Evolutionary conservation across 2,329 filamentous ascomycete genomes (phyloP).

Genomic region (Botrytis sinoallii): DNA sequence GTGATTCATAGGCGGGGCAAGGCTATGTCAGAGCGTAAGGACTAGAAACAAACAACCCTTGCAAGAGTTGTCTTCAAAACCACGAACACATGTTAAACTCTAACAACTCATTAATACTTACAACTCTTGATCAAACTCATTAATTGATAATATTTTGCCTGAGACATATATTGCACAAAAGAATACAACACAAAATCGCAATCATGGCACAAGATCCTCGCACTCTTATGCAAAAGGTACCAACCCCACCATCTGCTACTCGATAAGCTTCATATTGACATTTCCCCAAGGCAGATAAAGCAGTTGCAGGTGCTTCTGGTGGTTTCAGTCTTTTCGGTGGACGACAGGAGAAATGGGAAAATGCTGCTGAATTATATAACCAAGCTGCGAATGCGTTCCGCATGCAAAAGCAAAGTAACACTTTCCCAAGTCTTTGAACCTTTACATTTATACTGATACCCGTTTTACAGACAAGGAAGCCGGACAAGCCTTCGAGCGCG

Average conservation of each 20-base stretch:
- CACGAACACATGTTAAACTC: slow-evolving; percentile 21
- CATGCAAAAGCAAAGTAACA: slow-evolving; percentile 76
- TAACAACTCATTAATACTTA: slow-evolving; percentile 51
- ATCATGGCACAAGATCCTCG: slow-evolving; percentile 74
- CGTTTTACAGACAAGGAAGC: slow-evolving; percentile 69
- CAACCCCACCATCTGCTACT: slow-evolving; percentile 35
- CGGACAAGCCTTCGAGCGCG: slow-evolving; percentile 80
- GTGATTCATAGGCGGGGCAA: slow-evolving; percentile 4
- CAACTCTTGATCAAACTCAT: slow-evolving; percentile 41
- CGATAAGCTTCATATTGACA: slow-evolving; percentile 24
- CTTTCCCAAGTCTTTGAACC: background rate
- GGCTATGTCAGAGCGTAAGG: slow-evolving; percentile 8
- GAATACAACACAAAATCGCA: background rate
- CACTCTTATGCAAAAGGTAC: slow-evolving; percentile 74
- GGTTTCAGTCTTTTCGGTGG: slow-evolving; percentile 91
- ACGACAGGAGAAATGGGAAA: slow-evolving; percentile 82
- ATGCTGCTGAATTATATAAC: slow-evolving; percentile 81
- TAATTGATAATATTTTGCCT: background rate
- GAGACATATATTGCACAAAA: background rate
- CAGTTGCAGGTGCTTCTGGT: slow-evolving; percentile 66
- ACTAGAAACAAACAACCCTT: slow-evolving; percentile 9
- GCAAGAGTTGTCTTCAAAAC: slow-evolving; percentile 6
- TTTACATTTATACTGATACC: slow-evolving; percentile 13
- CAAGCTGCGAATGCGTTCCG: slow-evolving; percentile 91
- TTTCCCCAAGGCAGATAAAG: slow-evolving; percentile 74